These are phyloP conservation scores for Populus tremula DNA, from an alignment of 345 rosid species.

Conservation along the genomic window DNA sequence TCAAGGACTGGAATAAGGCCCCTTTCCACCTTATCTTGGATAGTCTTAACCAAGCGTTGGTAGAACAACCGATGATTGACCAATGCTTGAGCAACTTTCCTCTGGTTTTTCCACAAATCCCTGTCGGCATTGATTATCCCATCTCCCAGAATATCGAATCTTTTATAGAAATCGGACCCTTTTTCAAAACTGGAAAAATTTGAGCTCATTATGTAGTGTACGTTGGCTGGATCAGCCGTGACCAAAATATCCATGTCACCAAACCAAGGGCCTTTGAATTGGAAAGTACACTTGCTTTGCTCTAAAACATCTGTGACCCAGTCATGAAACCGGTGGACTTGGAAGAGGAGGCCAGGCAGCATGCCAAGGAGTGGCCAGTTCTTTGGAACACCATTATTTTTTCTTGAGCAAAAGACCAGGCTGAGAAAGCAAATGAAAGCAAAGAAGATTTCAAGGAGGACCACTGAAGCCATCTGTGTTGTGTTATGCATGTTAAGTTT, in stretches of 20 bases:
- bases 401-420: neutral
- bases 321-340: constrained; percentile 18
- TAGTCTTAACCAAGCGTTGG: neutral
- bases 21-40: constrained; percentile 10
- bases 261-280: constrained; percentile 9
- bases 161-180: constrained; percentile 10
- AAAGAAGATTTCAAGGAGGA: neutral
- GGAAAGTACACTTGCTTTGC: neutral
- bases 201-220: constrained; percentile 16
- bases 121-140: constrained; percentile 26
- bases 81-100: neutral
- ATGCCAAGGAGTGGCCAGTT: constrained; percentile 20
- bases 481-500: neutral
- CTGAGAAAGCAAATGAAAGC: neutral
- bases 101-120: constrained; percentile 14
- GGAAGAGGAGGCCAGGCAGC: constrained; percentile 11
- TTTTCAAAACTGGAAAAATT: constrained; percentile 22
- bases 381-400: neutral
- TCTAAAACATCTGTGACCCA: neutral
- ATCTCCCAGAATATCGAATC: constrained; percentile 21
- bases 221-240: constrained; percentile 19
- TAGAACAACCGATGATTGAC: neutral
- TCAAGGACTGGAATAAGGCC: constrained; percentile 19
- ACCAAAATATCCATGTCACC: neutral
- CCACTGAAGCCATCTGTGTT: constrained; percentile 7